phyloP scores from a whole-genome alignment of 2,329 filamentous ascomycete genomes.

The Fusarium dlaminii region DNA sequence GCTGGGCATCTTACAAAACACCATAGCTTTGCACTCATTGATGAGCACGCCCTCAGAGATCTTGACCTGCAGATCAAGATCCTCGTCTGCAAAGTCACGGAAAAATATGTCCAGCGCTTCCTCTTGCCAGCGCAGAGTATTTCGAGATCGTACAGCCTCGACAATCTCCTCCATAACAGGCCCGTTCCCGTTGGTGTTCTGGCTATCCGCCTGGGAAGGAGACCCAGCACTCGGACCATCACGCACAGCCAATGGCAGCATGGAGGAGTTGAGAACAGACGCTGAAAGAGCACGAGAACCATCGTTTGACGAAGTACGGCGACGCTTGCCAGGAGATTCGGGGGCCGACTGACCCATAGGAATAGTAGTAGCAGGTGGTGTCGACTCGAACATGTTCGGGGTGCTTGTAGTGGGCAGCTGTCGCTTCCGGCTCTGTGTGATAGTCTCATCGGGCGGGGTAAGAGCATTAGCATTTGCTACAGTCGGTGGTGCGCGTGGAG shows the following conservation, averaged over 20 bases:
- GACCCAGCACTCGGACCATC: conserved; percentile 29
- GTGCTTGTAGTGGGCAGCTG: conserved; percentile 42
- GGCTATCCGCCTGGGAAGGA: conserved; percentile 35
- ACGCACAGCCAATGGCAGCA: conserved; percentile 31
- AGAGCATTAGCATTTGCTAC: conserved; percentile 55
- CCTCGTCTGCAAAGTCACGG: conserved; percentile 65
- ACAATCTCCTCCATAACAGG: conserved; percentile 51
- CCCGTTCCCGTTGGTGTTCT: conserved; percentile 26
- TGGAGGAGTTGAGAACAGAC: conserved; percentile 45
- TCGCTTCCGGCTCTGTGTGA: conserved; percentile 56
- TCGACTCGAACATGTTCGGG: conserved; percentile 31
- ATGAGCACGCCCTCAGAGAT: conserved; percentile 67
- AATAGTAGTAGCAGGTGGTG: conserved; percentile 33
- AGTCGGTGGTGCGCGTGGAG: conserved; percentile 51
- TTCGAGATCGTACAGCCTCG: conserved; percentile 53
- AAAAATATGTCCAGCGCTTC: conserved; percentile 69
- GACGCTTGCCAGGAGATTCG: conserved; percentile 47
- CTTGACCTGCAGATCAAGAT: conserved; percentile 67
- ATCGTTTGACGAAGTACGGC: conserved; percentile 44
- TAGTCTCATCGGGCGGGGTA: conserved; percentile 65
- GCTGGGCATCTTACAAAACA: conserved; percentile 69
- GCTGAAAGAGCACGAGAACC: conserved; percentile 39
- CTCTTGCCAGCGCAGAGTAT: conserved; percentile 62
- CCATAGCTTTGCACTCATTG: conserved; percentile 69
- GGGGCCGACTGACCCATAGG: conserved; percentile 41